Evolutionary conservation across 768 basidiomycete genomes (phyloP), one percentile per base, ranked within the genome.

Genomic region (Coprinellus aureogranulatus): DNA sequence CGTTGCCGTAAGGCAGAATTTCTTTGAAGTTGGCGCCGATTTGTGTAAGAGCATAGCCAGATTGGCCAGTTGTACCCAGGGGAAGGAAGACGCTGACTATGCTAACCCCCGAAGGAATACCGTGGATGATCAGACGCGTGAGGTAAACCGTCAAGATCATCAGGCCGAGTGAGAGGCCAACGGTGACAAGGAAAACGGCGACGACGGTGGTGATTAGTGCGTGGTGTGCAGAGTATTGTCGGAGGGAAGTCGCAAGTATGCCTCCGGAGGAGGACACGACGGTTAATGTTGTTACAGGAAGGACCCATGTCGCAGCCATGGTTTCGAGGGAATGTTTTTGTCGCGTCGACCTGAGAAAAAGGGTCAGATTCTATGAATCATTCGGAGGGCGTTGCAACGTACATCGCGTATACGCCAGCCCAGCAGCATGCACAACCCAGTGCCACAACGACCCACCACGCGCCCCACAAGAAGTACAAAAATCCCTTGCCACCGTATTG

Each of bases 201-300:
- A 81, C 69, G 3, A 77, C 69, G 45, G 82, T 59, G 6, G 88
- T 87, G 27, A 87, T 65, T 40, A 86, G 72, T 1, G 87, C 86
- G 59, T 80, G 70, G 1, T 68, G 60, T 1, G 72, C 65, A 28
- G 82, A 81, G 64, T 79, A 74, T 9, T 70, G 58, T 8, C 75
- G 60, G 3, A 92, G 67, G 3, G 83, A 74, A 1, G 69, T 64
- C 0, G 84, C 82, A 25, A 92, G 68, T 41, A 86, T 68, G 0
- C 80, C 86, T 1, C 90, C 90, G 0, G 84, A 76, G 1, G 90
- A 86, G 1, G 88, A 78, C 1, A 81, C 83, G 65, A 92, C 90
- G 45, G 88, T 80, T 14, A 87, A 77, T 0, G 90, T 83, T 2
- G 92, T 86, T 9, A 90, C 81, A 0, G 91, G 91, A 27, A 92